Conservation (phyloP, 306 rosid species). For the Dryas octopetala region DNA sequence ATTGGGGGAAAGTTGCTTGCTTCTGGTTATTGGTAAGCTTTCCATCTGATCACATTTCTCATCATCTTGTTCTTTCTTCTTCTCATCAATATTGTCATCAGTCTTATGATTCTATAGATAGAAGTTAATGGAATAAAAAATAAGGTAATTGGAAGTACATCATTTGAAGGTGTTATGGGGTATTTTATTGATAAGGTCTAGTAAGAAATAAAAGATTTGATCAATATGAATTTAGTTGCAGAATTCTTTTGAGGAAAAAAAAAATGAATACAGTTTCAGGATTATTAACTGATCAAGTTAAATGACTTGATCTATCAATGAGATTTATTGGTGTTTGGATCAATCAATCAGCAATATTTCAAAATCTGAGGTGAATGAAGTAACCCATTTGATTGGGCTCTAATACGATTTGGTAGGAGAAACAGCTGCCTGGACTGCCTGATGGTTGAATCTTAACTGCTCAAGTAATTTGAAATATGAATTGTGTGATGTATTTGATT, state of each 20-base stretch:
- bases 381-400: neutral
- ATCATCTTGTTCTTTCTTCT: neutral
- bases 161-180: neutral
- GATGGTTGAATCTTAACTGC: neutral
- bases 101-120: neutral
- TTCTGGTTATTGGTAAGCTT: conserved; percentile 93
- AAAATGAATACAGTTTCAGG: neutral
- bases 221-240: neutral
- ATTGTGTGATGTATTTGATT: neutral
- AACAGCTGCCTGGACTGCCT: neutral
- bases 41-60: conserved; percentile 18
- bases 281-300: neutral
- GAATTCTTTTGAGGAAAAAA: neutral
- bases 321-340: neutral
- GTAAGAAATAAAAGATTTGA: no score
- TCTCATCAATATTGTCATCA: conserved; percentile 1
- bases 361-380: neutral
- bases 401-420: neutral
- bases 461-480: neutral
- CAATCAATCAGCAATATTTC: neutral
- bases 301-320: neutral
- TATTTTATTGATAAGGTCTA: no score
- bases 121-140: neutral
- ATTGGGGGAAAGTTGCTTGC: conserved; percentile 92
- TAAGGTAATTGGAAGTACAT: neutral